These are phyloP conservation scores for Pseudoscleropodium purum DNA, from an alignment of 225 moss, liverwort and hornwort species.

Conservation along the genomic window DNA sequence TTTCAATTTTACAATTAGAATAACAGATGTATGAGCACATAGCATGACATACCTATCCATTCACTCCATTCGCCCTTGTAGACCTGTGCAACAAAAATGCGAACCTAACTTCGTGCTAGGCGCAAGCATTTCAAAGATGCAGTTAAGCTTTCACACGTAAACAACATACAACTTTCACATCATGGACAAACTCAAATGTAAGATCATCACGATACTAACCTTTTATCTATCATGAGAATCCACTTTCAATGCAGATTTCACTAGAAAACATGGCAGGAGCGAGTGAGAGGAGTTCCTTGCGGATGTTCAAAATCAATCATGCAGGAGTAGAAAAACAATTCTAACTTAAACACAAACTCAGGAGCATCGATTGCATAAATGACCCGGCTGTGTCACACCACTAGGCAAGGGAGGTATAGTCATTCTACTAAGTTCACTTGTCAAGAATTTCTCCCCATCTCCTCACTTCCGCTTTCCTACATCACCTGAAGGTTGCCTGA, in stretches of 20 bases:
- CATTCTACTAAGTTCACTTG: neutral
- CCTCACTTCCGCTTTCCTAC: neutral
- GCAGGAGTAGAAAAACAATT: neutral
- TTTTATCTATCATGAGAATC: neutral
- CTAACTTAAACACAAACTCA: neutral
- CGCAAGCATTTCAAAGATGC: too few relatives aligned
- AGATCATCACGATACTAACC: too few relatives aligned
- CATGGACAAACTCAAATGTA: neutral
- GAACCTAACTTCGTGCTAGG: neutral
- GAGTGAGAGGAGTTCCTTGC: neutral
- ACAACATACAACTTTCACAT: neutral
- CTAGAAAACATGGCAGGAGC: neutral
- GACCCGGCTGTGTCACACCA: neutral
- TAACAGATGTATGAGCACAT: neutral
- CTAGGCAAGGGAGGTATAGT: too few relatives aligned
- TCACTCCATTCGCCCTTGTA: too few relatives aligned
- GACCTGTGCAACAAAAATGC: neutral
- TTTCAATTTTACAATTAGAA: neutral
- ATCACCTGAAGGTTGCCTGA: neutral
- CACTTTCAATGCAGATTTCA: neutral
- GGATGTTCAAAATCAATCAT: neutral
- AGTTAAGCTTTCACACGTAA: too few relatives aligned
- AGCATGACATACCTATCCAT: neutral
- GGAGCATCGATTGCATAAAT: neutral
- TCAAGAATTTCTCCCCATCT: neutral